Conservation (phyloP, 352 stramenopile species). For the Saprolegnia diclina region DNA sequence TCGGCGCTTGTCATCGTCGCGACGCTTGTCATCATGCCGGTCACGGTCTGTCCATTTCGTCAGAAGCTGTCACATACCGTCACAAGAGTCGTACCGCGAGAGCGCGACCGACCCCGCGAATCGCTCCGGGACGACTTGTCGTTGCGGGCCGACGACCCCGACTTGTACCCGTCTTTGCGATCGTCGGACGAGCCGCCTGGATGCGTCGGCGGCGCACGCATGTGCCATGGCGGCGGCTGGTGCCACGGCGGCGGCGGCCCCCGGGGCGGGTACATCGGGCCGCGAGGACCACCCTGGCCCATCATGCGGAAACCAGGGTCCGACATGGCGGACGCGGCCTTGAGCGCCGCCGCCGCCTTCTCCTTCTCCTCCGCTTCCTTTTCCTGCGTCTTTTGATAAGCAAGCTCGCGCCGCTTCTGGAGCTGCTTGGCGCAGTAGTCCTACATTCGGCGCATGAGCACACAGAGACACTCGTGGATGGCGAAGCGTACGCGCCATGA, state of each 20-base stretch:
- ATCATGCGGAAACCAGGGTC: background rate
- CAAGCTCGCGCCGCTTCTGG: constrained; percentile 55
- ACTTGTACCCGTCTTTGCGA: constrained; percentile 1
- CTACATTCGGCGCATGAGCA: constrained; percentile 27
- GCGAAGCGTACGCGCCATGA: constrained; percentile 51
- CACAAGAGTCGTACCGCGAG: background rate
- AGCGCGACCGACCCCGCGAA: background rate
- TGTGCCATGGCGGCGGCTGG: constrained; percentile 18
- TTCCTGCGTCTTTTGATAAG: constrained; percentile 68
- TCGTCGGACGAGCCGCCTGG: background rate
- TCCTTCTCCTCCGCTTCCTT: constrained; percentile 44
- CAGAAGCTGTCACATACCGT: background rate
- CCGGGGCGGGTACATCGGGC: background rate
- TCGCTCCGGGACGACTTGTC: background rate
- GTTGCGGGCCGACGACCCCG: background rate
- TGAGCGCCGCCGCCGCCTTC: constrained; percentile 11
- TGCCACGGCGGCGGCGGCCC: constrained; percentile 13
- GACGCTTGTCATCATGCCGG: constrained; percentile 5
- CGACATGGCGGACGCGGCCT: constrained; percentile 11
- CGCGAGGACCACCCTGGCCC: background rate
- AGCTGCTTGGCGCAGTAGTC: constrained; percentile 81
- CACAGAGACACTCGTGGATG: background rate
- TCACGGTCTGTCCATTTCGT: background rate
- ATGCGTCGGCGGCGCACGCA: background rate
- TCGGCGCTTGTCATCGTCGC: background rate